Evolutionary conservation across 768 basidiomycete genomes (phyloP), one percentile per base, ranked within the genome.

Genomic region (Naganishia onofrii): DNA sequence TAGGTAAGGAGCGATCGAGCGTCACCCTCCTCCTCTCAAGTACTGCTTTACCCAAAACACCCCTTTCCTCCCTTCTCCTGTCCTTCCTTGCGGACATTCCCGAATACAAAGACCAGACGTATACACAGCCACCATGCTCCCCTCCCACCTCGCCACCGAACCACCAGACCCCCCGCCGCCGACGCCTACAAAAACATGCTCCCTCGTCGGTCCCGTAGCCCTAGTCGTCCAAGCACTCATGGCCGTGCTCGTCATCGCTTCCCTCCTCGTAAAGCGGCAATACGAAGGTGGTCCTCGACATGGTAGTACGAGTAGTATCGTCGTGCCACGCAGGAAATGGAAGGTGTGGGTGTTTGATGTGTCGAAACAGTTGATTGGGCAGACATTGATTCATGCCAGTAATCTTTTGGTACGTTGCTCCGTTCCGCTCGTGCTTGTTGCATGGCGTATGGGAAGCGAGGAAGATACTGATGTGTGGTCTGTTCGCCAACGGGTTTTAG

Each of bases 321-420:
- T 42, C 9, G 42, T 85, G 31, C 88, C 88, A 19, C 91, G 88
- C 78, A 86, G 95, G 32, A 90, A 88, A 23, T 98, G 95, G 95
- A 84, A 85, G 74, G 95, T 96, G 82, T 98, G 95, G 92, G 78
- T 90, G n/a, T 93, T 91, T 79, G 93, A 96, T 76, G 90, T 96
- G 5, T 89, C 88, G 2, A 96, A 96, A 80, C 94, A 97, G 83
- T 83, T 96, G 66, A 85, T 90, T 17, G 95, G 82, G 6, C 82
- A 83, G 66, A 78, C 73, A 28, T 75, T 79, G 31, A 72, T 80
- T 19, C 79, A 80, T 70, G 73, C 55, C 9, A 63, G 74, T 17
- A 80, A 78, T 66, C 51, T 79, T 3, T 65, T 78, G 70, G 78
- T 78, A 51, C 73, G 76, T 72, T 46, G 8, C 15, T 53, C 6